Conservation (phyloP, 352 stramenopile genomes). For the Blastocystis sp. region DNA sequence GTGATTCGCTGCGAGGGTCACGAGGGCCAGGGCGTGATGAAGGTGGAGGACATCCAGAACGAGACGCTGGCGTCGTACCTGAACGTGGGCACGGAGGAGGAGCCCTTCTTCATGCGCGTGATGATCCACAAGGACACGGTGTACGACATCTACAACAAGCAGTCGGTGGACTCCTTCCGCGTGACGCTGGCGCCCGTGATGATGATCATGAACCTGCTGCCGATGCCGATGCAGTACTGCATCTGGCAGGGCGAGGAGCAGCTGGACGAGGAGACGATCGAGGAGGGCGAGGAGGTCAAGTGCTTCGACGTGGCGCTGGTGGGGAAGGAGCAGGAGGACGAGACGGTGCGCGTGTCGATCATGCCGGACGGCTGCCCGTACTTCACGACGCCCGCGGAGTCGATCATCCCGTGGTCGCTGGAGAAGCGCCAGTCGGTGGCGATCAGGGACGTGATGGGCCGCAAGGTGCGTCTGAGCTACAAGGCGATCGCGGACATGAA, state of each 20-base stretch:
- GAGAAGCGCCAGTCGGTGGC: slow-evolving; percentile 52
- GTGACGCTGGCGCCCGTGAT: slow-evolving; percentile 51
- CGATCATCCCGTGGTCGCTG: slow-evolving; percentile 27
- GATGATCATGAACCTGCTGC: slow-evolving; percentile 48
- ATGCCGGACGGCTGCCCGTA: slow-evolving; percentile 27
- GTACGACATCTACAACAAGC: slow-evolving; percentile 65
- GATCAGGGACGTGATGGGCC: not conserved
- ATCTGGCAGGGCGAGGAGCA: slow-evolving; percentile 7
- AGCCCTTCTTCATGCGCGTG: slow-evolving; percentile 7
- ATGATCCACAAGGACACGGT: slow-evolving; percentile 26
- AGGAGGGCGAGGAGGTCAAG: slow-evolving; percentile 38
- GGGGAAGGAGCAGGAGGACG: not conserved
- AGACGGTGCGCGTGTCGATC: not conserved
- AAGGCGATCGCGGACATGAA: slow-evolving; percentile 18
- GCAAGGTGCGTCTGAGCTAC: slow-evolving; percentile 34
- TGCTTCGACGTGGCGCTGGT: slow-evolving; percentile 3
- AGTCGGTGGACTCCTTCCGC: not conserved
- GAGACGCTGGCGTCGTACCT: slow-evolving; percentile 8
- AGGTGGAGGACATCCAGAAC: not conserved
- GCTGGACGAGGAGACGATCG: not conserved
- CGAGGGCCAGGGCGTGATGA: slow-evolving; percentile 1
- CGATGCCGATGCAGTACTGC: slow-evolving; percentile 33
- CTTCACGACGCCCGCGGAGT: slow-evolving; percentile 5
- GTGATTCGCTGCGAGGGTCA: not conserved
- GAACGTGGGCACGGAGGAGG: not conserved